Evolutionary conservation across 768 basidiomycete genomes (phyloP).

Genomic region (Gyrodon lividus): DNA sequence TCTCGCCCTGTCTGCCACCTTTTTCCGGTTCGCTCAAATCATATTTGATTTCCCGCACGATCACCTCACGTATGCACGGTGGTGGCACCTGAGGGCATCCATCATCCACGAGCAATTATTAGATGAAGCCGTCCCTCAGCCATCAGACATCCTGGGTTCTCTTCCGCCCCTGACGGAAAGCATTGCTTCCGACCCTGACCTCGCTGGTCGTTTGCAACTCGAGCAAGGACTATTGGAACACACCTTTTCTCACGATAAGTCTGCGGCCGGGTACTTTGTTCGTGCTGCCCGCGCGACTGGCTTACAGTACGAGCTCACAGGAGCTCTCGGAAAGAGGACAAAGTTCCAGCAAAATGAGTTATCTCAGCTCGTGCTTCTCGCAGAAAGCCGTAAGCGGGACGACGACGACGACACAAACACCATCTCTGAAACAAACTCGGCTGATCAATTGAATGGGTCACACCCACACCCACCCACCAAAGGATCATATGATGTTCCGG

Average conservation of each 20-base stretch:
- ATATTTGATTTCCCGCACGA: constrained; percentile 55
- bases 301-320: constrained; percentile 87
- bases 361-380: constrained; percentile 90
- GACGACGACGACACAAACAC: constrained; percentile 17
- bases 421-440: constrained; percentile 7
- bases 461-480: constrained; percentile 7
- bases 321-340: constrained; percentile 89
- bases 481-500: background rate
- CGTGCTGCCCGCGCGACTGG: constrained; percentile 74
- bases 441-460: constrained; percentile 8
- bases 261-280: constrained; percentile 75
- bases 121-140: constrained; percentile 75
- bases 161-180: constrained; percentile 41
- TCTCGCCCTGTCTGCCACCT: constrained; percentile 63
- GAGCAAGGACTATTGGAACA: constrained; percentile 84
- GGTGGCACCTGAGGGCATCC: constrained; percentile 84
- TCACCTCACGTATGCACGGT: constrained; percentile 51
- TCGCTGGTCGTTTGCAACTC: constrained; percentile 65
- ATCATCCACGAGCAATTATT: constrained; percentile 72
- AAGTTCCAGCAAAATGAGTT: constrained; percentile 86
- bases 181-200: constrained; percentile 55
- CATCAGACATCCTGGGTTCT: constrained; percentile 39
- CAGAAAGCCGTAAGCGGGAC: constrained; percentile 67
- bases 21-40: constrained; percentile 75
- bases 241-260: constrained; percentile 68